Evolutionary conservation across 2,329 filamentous ascomycete species (phyloP).

Genomic region (Zasmidium citrigriseum): DNA sequence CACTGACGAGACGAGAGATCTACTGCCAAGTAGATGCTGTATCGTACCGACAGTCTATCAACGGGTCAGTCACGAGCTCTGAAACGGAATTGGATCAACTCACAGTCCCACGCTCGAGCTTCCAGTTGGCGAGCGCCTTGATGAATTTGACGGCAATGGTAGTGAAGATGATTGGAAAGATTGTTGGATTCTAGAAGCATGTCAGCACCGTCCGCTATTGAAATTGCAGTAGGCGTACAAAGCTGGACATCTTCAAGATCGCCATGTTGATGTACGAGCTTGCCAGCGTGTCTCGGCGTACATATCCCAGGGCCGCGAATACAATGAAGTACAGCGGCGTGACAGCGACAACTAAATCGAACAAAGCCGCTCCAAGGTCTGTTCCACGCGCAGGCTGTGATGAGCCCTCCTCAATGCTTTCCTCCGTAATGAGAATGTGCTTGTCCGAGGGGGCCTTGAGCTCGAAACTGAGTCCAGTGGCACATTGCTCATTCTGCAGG

Average conservation of each 20-base stretch:
- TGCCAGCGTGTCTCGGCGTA: background rate
- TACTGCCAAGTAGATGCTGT: constrained; percentile 15
- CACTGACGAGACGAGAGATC: constrained; percentile 11
- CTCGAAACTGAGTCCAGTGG: too few species aligned
- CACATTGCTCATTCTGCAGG: too few species aligned
- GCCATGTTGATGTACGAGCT: background rate
- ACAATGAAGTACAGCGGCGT: background rate
- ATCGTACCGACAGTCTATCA: constrained; percentile 17
- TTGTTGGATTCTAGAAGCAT: constrained; percentile 13
- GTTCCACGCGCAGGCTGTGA: too few species aligned
- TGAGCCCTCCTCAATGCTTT: too few species aligned
- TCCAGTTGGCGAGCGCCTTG: constrained; percentile 14
- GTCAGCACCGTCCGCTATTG: background rate
- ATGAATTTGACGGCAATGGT: constrained; percentile 16
- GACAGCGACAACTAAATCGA: too few species aligned
- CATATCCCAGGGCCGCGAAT: background rate
- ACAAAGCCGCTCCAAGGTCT: too few species aligned
- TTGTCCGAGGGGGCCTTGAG: too few species aligned
- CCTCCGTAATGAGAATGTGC: too few species aligned
- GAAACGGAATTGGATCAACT: too few species aligned
- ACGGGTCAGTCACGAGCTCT: too few species aligned
- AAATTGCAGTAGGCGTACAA: background rate
- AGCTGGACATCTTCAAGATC: constrained; percentile 15
- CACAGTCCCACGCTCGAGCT: constrained; percentile 14
- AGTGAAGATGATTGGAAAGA: constrained; percentile 19